Percentiles rank a stretch among this genome's conserved stretches.
Conservation (phyloP, 1,139 yeast genomes). For the Geotrichum candidum region DNA sequence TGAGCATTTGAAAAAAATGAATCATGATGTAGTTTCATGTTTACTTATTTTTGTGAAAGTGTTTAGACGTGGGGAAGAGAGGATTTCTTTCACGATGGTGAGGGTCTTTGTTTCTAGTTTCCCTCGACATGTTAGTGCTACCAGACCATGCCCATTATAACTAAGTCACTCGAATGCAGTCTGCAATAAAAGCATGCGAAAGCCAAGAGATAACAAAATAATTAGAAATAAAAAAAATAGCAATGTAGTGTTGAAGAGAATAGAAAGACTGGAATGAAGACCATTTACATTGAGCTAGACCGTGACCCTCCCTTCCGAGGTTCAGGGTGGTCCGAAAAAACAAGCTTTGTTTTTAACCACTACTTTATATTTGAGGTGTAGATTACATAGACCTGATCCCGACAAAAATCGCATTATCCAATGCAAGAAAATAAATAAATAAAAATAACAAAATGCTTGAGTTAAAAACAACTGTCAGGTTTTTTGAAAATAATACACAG, state of each 20-base stretch:
- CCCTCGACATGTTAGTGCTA: no score
- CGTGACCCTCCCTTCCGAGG: neutral
- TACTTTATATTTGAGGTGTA: no score
- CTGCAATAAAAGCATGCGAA: neutral
- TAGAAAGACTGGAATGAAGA: neutral
- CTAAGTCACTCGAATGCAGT: no score
- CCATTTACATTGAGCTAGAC: neutral
- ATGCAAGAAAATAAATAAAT: no score
- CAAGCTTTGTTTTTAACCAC: neutral
- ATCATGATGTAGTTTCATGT: neutral
- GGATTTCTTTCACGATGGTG: no score
- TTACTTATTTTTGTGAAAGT: neutral
- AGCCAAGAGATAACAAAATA: neutral
- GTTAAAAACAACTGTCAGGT: no score
- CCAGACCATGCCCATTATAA: no score
- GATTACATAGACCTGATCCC: no score
- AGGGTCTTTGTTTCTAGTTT: no score
- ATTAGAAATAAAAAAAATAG: neutral
- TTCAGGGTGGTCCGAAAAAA: neutral
- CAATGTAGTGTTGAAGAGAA: neutral
- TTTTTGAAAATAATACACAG: no score
- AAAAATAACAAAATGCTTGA: no score
- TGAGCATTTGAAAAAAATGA: neutral
- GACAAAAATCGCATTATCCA: no score
- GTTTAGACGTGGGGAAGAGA: neutral